Base-by-base conservation (phyloP, 257 asterid species). In the Forsythia suspensa region DNA sequence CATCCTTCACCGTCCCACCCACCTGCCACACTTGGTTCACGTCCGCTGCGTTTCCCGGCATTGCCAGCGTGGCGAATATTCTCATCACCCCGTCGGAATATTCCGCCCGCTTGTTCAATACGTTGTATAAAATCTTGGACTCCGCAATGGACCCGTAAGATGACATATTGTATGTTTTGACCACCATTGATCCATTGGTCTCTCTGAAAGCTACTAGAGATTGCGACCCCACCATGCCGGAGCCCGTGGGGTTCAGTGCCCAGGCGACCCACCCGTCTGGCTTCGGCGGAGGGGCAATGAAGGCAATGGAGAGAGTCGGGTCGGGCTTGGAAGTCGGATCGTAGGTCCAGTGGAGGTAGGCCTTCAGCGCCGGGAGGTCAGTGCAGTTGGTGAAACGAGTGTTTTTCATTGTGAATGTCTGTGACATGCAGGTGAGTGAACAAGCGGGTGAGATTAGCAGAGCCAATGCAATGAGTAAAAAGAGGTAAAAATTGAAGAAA, bases 1-100 rank as follows among this genome's bases (percentile, higher is more conserved):
- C 97, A 4, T 77, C 55, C 6, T 18, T 29, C 21, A 86, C 85
- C 18, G 83, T 37, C 3, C 89, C 5, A 0, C 97, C 97, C 75
- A 91, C 93, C 85, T 93, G 97, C 97, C 97, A 93, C 29, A 90
- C 89, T 72, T 90, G 96, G 78, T 90, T 91, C 80, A 89, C 34
- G 69, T 73, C 82, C 75, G 81, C 78, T 44, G 8, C 76, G 0
- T n/a, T 72, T 70, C 65, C 77, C 77, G 96, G 96, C 78, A 93
- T 12, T 24, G 75, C 90, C 77, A 93, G 34, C 59, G 91, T 90
- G 68, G 98, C 96, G 85, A 85, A 84, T 29, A 86, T 20, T 80
- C 80, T 59, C 69, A 86, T 81, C 41, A 81, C 7, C 8, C 81
- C 83, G 9, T 72, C 83, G 46, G 81, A 74, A 29, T 39, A 72